Conservation (phyloP, 2,329 filamentous ascomycete species). For the Echinosphaeria canescens region DNA sequence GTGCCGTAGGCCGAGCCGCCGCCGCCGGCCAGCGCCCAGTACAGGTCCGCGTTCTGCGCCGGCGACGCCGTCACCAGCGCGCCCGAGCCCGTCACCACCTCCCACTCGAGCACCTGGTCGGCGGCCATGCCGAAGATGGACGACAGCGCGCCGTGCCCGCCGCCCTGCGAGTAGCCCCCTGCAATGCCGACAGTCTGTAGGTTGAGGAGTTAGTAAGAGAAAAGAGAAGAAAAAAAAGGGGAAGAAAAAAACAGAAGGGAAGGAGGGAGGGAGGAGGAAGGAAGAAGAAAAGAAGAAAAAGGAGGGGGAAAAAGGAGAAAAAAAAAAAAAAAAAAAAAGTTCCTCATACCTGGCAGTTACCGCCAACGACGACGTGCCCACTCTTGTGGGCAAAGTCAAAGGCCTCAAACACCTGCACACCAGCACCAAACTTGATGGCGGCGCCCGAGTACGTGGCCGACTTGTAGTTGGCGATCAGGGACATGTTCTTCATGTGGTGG, state of each 20-base stretch:
- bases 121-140: background rate
- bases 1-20: conserved; percentile 1
- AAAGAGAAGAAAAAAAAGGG: no score
- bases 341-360: background rate
- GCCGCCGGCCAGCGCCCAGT: background rate
- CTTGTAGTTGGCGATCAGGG: conserved; percentile 9
- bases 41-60: background rate
- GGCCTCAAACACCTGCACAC: conserved; percentile 27
- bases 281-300: no score
- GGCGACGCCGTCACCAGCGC: background rate
- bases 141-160: background rate
- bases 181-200: background rate
- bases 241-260: no score
- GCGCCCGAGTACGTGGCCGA: conserved; percentile 15
- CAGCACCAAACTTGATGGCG: conserved; percentile 31
- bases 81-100: background rate
- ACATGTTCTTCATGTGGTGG: conserved; percentile 12
- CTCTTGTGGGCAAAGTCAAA: conserved; percentile 22
- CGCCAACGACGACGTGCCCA: conserved; percentile 16
- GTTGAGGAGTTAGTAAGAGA: no score
- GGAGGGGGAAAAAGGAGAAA: no score
- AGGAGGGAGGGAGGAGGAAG: no score
- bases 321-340: no score
- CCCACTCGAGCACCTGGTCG: background rate
- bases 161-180: background rate